These are phyloP conservation scores for Melaleuca quinquenervia DNA, from an alignment of 345 rosid species.

Conservation along the genomic window DNA sequence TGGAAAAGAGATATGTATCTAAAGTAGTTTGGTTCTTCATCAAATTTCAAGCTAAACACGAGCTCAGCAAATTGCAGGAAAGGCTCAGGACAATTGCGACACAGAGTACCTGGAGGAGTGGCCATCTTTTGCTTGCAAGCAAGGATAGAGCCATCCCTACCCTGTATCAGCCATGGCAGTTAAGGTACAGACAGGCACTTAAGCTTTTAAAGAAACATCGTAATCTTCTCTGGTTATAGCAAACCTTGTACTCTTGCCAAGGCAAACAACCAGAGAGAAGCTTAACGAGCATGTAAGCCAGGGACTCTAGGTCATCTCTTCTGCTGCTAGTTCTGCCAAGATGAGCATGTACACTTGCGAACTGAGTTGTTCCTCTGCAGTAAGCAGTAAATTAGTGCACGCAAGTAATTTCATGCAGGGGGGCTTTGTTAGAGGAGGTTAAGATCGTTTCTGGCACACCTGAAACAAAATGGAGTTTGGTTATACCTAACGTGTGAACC, in stretches of 20 bases:
- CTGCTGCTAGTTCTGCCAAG: slow-evolving; percentile 4
- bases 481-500: neutral
- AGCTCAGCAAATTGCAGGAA: neutral
- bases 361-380: neutral
- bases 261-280: neutral
- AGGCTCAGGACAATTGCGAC: neutral
- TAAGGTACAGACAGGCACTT: neutral
- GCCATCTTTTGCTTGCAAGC: slow-evolving; percentile 7
- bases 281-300: slow-evolving; percentile 1
- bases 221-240: neutral
- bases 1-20: slow-evolving; percentile 1
- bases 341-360: slow-evolving; percentile 1
- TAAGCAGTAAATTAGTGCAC: neutral
- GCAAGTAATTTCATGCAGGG: neutral
- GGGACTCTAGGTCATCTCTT: slow-evolving; percentile 6
- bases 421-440: neutral
- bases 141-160: neutral
- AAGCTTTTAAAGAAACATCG: neutral
- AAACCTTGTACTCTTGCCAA: slow-evolving; percentile 5
- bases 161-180: neutral
- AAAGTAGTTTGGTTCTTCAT: neutral
- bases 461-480: neutral
- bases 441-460: neutral
- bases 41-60: neutral
- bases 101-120: slow-evolving; percentile 1